A percentile compares a stretch with the other conserved stretches of the same genome.
Evolutionary conservation across 495 filamentous ascomycete species (phyloP).

Genomic region (Penicillium maclennaniae): DNA sequence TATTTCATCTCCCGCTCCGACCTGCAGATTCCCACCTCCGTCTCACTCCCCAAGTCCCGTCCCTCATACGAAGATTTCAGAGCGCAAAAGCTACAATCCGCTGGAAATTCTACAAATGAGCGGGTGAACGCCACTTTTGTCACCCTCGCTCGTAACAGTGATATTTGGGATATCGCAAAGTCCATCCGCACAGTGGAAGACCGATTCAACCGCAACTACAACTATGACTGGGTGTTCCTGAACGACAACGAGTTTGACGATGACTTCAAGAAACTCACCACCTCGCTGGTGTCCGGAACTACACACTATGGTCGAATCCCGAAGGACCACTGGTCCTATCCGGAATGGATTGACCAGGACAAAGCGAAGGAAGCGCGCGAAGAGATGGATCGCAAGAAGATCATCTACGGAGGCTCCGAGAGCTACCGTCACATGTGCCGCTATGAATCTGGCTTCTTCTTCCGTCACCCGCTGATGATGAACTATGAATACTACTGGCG

Average conservation of each 20-base stretch:
- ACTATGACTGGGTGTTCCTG: slow-evolving; percentile 99
- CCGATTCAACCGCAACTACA: slow-evolving; percentile 90
- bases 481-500: slow-evolving; percentile 94
- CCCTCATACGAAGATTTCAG: slow-evolving; percentile 27
- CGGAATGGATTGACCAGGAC: slow-evolving; percentile 79
- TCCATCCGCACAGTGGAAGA: slow-evolving; percentile 96
- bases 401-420: slow-evolving; percentile 92
- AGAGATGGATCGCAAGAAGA: slow-evolving; percentile 78
- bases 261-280: slow-evolving; percentile 87
- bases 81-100: slow-evolving; percentile 29
- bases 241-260: slow-evolving; percentile 94
- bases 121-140: slow-evolving; percentile 97
- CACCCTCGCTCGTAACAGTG: slow-evolving; percentile 84
- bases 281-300: slow-evolving; percentile 81
- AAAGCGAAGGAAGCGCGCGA: slow-evolving; percentile 75
- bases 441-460: slow-evolving; percentile 92
- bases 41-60: slow-evolving; percentile 18
- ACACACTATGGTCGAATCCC: slow-evolving; percentile 85
- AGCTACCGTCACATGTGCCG: slow-evolving; percentile 94
- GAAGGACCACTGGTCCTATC: slow-evolving; percentile 87
- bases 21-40: slow-evolving; percentile 38
- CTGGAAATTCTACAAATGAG: slow-evolving; percentile 52
- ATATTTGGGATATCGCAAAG: slow-evolving; percentile 93
- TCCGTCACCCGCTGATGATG: slow-evolving; percentile 74
- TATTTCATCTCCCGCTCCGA: slow-evolving; percentile 78